phyloP scores from a whole-genome alignment of 1,284 basidiomycete genomes.

The Schizophyllum amplum region DNA sequence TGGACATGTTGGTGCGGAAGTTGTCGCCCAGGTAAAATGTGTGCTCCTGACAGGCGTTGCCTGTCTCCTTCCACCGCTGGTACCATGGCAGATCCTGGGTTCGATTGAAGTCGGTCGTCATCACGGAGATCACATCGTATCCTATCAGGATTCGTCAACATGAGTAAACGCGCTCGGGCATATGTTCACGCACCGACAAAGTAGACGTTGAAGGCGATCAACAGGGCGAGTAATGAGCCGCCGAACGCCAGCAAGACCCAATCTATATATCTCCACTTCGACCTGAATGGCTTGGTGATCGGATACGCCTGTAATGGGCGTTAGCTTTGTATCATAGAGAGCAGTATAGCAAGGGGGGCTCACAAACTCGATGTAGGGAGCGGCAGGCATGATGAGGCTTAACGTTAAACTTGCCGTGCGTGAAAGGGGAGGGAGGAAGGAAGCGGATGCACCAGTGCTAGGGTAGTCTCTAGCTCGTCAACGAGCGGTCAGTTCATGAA shows the following conservation, averaged over 20 bases:
- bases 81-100: not conserved
- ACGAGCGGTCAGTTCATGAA: too few relatives aligned
- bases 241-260: conserved; percentile 1
- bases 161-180: not conserved
- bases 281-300: not conserved
- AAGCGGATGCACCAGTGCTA: too few relatives aligned
- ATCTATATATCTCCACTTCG: not conserved
- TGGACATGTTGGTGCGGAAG: conserved; percentile 10
- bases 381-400: too few relatives aligned
- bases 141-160: not conserved
- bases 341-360: not conserved
- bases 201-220: conserved; percentile 1
- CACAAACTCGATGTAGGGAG: not conserved
- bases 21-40: conserved; percentile 9
- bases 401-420: too few relatives aligned
- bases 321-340: too few relatives aligned
- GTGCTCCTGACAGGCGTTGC: conserved; percentile 1
- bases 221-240: not conserved
- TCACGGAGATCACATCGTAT: conserved; percentile 5
- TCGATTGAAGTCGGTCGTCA: conserved; percentile 1
- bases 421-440: too few relatives aligned
- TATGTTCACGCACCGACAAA: conserved; percentile 1
- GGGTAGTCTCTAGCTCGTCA: too few relatives aligned
- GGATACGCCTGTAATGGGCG: not conserved
- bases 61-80: not conserved